A percentile compares a stretch with the other conserved stretches of the same genome.
These are phyloP conservation scores for Coemansia asiatica DNA, from an alignment of 192 early-diverging fungal genomes.

Conservation along the genomic window DNA sequence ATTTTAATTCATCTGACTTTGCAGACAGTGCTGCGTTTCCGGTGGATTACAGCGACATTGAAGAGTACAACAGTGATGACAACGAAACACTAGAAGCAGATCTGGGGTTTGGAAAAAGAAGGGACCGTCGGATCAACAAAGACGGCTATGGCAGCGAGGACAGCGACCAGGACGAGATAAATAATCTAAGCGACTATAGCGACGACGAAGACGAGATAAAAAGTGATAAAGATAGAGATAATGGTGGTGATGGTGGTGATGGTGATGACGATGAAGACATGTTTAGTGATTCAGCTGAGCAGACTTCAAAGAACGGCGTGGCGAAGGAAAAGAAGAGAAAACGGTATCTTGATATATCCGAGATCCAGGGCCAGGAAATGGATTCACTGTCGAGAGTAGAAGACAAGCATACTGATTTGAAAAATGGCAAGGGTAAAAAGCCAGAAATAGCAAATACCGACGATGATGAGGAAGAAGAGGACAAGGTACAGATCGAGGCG, in stretches of 20 bases:
- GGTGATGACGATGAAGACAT: conserved; percentile 35
- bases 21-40: background rate
- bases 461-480: conserved; percentile 1
- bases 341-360: conserved; percentile 56
- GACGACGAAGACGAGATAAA: conserved; percentile 32
- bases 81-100: conserved; percentile 38
- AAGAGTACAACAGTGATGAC: conserved; percentile 24
- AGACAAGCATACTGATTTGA: background rate
- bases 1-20: background rate
- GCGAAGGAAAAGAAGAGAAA: conserved; percentile 24
- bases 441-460: background rate
- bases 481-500: conserved; percentile 55
- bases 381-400: conserved; percentile 29
- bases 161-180: conserved; percentile 40
- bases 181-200: conserved; percentile 31
- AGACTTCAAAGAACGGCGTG: conserved; percentile 6
- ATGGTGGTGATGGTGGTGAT: background rate
- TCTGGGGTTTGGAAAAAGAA: conserved; percentile 23
- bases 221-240: background rate
- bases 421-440: background rate
- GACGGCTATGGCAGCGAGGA: conserved; percentile 44
- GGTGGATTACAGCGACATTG: background rate
- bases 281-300: conserved; percentile 54
- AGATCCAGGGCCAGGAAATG: conserved; percentile 62
- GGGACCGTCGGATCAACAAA: conserved; percentile 10